Percentiles rank a stretch among this genome's conserved stretches.
Evolutionary conservation across 257 asterid species (phyloP).

Genomic region (Solanum corneliomulleri): DNA sequence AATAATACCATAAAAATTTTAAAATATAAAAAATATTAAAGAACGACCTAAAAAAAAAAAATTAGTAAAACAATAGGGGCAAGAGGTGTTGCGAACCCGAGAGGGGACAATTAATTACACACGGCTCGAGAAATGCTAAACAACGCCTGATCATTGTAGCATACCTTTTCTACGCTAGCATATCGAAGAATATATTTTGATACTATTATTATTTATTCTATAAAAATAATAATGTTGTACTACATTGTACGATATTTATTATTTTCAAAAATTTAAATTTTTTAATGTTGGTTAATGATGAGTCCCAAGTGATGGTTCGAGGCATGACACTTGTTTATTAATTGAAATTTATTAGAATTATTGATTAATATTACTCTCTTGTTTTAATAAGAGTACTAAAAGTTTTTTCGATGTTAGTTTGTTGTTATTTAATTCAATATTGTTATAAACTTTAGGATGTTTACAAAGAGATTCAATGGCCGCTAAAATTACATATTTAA

Average conservation of each 20-base stretch:
- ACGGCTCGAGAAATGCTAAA: conserved; percentile 3
- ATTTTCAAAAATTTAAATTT: neutral
- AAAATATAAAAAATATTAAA: neutral
- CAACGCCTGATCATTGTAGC: neutral
- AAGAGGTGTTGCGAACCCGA: neutral
- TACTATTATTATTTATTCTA: neutral
- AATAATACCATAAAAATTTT: neutral
- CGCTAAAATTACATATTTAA: too few relatives aligned
- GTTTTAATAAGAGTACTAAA: too few relatives aligned
- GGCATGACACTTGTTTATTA: neutral
- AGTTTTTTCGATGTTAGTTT: accelerated
- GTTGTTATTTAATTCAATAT: neutral
- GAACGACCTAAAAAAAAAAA: neutral
- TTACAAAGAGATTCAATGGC: too few relatives aligned
- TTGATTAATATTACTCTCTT: neutral
- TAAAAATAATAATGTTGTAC: neutral
- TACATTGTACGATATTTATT: neutral
- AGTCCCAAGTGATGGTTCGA: neutral
- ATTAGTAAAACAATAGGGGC: neutral
- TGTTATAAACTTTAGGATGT: accelerated
- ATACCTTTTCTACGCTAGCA: neutral
- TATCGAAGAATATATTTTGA: neutral
- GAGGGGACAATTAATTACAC: neutral
- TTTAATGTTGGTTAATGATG: neutral
- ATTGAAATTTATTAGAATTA: neutral